Evolutionary conservation across 257 asterid species (phyloP).

Genomic region (Jaltomata sinuosa): DNA sequence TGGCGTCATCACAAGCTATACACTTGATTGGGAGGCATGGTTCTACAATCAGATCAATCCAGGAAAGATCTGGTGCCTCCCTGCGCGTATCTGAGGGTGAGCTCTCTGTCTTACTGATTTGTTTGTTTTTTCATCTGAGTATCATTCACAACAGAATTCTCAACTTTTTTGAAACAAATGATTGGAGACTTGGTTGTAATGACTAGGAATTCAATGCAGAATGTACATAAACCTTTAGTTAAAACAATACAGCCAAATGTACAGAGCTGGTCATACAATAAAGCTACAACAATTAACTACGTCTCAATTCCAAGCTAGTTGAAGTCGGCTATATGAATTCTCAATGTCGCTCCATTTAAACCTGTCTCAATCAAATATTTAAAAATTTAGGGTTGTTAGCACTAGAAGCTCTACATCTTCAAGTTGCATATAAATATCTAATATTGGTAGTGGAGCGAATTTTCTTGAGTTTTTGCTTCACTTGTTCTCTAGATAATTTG

Average conservation of each 20-base stretch:
- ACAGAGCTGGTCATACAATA: not conserved
- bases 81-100: conserved; percentile 60
- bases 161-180: not conserved
- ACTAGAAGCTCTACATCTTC: not conserved
- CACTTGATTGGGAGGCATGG: conserved; percentile 79
- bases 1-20: conserved; percentile 71
- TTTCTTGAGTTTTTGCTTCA: not conserved
- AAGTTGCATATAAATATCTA: not conserved
- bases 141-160: not conserved
- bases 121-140: not conserved
- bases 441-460: not conserved
- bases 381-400: not conserved
- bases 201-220: not conserved
- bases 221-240: not conserved
- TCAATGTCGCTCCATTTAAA: not conserved
- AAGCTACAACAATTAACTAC: not conserved
- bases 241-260: not conserved
- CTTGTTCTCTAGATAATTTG: not conserved
- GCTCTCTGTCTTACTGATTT: not conserved
- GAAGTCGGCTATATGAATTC: not conserved
- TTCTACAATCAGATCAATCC: conserved; percentile 59
- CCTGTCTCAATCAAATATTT: not conserved
- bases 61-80: conserved; percentile 58
- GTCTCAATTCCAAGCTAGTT: not conserved
- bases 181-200: not conserved